Base-by-base conservation (phyloP, 768 basidiomycete genomes). In the Hortiboletus campestris region DNA sequence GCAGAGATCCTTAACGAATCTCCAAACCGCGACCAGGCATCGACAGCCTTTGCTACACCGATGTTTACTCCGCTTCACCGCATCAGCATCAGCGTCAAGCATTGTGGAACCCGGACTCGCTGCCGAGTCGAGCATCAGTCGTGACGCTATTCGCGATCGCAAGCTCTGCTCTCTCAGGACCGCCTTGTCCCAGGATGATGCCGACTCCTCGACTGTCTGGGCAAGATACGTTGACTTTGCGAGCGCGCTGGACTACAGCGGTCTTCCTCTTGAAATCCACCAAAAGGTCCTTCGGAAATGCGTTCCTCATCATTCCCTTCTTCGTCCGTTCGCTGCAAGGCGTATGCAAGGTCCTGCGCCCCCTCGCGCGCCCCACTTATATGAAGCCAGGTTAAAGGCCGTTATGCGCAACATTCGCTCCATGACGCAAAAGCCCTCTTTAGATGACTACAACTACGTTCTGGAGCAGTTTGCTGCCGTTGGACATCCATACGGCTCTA, bases 401-500 rank as follows among this genome's bases (percentile, higher is more conserved):
- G 74, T 94, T 65, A 80, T 94, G 56, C 78, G 78, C 49, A 88
- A 89, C 67, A 91, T 92, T 22, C 83, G 83, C 50, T 74, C 76
- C 38, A 64, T 79, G 13, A 65, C 52, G 66, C 69, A 42, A 77
- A 81, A 20, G 53, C 79, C 71, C 13, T 63, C 66, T 13, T 55
- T 86, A 49, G 81, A 84, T 3, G 91, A 93, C 68, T 93, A 88
- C 68, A 79, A 91, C 67, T 85, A 85, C 63, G 73, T 94, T 56
- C 68, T 94, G 48, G 78, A 81, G 57, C 88, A 90, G 57, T 90
- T 90, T 56, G 86, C 89, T 34, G 83, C 85, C 0, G 82, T 84
- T 4, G 91, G 90, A n/a, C 80, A 92, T 63, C 75, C 83, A 61
- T 63, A 74, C 20, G 88, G 86, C 11, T 78, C 80, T 28, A 75